A percentile compares a stretch with the other conserved stretches of the same genome.
Evolutionary conservation across 2,329 filamentous ascomycete genomes (phyloP).

Genomic region (Dothistroma septosporum): DNA sequence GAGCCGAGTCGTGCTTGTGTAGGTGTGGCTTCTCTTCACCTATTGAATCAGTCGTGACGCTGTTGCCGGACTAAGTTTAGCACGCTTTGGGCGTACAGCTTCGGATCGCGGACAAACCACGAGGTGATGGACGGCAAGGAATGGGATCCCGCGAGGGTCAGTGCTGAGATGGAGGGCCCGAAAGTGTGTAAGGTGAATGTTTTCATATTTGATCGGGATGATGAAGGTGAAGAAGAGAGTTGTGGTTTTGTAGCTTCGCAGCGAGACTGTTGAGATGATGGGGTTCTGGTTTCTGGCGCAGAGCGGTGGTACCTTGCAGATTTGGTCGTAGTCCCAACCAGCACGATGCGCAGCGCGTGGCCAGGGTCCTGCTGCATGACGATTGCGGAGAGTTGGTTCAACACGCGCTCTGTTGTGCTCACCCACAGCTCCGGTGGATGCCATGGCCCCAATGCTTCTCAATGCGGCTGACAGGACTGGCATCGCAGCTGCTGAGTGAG

Average conservation of each 20-base stretch:
- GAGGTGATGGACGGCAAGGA: constrained; percentile 1
- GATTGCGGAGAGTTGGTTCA: constrained; percentile 14
- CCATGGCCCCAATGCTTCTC: constrained; percentile 3
- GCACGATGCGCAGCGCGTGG: constrained; percentile 5
- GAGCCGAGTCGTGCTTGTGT: neutral
- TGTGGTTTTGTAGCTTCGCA: neutral
- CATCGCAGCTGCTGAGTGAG: neutral
- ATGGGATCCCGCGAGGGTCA: neutral
- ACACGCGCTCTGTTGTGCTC: constrained; percentile 16
- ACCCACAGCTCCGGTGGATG: constrained; percentile 19
- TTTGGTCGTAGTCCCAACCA: constrained; percentile 16
- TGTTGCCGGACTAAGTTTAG: constrained; percentile 4
- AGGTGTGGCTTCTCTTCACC: too few species aligned
- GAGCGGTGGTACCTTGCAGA: constrained; percentile 4
- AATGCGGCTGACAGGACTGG: neutral
- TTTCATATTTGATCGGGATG: neutral
- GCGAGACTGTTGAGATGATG: neutral
- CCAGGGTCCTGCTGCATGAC: constrained; percentile 19
- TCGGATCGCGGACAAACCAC: constrained; percentile 2
- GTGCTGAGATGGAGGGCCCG: neutral
- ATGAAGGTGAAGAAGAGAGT: neutral
- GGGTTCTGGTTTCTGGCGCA: neutral
- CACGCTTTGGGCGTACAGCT: neutral
- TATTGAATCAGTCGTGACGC: neutral
- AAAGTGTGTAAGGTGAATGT: neutral